A percentile compares a stretch with the other conserved stretches of the same genome.
These are phyloP conservation scores for Nannizziopsis arthrosporioides DNA, from an alignment of 2,329 filamentous ascomycete genomes.

Conservation along the genomic window DNA sequence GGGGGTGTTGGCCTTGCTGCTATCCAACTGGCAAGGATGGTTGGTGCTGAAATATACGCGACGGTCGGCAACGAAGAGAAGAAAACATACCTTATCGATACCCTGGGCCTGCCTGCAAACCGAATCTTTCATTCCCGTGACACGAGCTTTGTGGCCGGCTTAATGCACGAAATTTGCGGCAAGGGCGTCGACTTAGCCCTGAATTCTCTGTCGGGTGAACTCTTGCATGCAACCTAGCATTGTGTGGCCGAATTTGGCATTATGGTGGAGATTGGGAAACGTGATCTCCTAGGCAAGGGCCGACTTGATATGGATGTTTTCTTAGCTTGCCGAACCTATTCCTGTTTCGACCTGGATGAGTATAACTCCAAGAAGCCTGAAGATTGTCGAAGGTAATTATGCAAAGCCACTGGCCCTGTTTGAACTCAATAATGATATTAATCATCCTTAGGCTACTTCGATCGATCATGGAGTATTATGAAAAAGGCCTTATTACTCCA, in stretches of 20 bases:
- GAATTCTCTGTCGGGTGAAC: constrained; percentile 15
- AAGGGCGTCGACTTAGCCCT: constrained; percentile 15
- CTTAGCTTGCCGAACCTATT: too few species aligned
- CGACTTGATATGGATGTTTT: constrained; percentile 10
- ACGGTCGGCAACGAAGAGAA: constrained; percentile 17
- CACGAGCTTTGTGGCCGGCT: constrained; percentile 10
- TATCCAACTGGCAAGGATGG: constrained; percentile 15
- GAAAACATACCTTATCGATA: constrained; percentile 13
- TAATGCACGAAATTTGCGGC: constrained; percentile 13
- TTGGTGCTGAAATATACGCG: constrained; percentile 17
- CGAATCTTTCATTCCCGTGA: constrained; percentile 14
- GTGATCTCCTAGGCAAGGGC: constrained; percentile 6
- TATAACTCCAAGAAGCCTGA: too few species aligned
- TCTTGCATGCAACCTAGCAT: constrained; percentile 11
- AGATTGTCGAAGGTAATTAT: too few species aligned
- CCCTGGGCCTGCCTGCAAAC: constrained; percentile 10
- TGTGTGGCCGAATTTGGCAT: constrained; percentile 14
- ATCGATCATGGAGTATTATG: not conserved
- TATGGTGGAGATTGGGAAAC: constrained; percentile 16
- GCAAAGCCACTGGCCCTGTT: too few species aligned
- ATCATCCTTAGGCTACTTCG: too few species aligned
- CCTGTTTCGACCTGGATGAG: too few species aligned
- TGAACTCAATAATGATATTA: too few species aligned
- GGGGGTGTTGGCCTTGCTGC: constrained; percentile 19
- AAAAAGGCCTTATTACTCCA: constrained; percentile 17